phyloP scores from a whole-genome alignment of 164 flowering plant genomes.

The Umbilicus rupestris region DNA sequence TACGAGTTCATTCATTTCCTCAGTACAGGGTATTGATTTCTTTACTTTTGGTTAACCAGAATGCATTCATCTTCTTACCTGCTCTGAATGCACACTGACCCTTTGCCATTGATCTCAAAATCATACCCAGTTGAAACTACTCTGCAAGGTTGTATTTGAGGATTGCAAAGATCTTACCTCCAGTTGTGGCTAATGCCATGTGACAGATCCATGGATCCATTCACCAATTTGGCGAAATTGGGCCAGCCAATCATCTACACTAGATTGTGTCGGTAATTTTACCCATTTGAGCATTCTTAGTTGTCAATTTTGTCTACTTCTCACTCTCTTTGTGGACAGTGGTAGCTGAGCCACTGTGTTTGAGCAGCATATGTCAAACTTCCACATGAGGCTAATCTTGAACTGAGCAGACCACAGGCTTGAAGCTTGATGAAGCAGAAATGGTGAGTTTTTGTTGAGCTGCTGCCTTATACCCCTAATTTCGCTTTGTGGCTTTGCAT shows the following conservation, averaged over 20 bases:
- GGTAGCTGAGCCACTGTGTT: neutral
- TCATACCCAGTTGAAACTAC: too few relatives aligned
- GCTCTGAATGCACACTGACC: too few relatives aligned
- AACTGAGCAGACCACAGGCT: neutral
- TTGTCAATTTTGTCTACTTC: constrained; percentile 3
- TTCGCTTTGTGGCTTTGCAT: neutral
- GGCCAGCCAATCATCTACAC: neutral
- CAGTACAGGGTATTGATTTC: too few relatives aligned
- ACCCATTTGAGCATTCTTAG: neutral
- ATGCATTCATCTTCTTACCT: too few relatives aligned
- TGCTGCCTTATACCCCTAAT: neutral
- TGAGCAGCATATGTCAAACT: neutral
- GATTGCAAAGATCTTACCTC: too few relatives aligned
- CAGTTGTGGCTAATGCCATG: too few relatives aligned
- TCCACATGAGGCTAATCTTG: neutral
- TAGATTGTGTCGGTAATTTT: neutral
- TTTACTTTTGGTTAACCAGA: too few relatives aligned
- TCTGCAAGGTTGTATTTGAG: too few relatives aligned
- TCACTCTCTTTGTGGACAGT: neutral
- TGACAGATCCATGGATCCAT: neutral
- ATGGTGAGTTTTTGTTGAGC: neutral
- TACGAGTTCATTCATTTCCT: too few relatives aligned
- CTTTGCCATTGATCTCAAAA: too few relatives aligned
- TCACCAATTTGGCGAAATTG: neutral
- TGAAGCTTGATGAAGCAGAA: neutral